Evolutionary conservation across 129 eudicot genomes (phyloP), one percentile per base, ranked within the genome.

Genomic region (Scalesia atractyloides): DNA sequence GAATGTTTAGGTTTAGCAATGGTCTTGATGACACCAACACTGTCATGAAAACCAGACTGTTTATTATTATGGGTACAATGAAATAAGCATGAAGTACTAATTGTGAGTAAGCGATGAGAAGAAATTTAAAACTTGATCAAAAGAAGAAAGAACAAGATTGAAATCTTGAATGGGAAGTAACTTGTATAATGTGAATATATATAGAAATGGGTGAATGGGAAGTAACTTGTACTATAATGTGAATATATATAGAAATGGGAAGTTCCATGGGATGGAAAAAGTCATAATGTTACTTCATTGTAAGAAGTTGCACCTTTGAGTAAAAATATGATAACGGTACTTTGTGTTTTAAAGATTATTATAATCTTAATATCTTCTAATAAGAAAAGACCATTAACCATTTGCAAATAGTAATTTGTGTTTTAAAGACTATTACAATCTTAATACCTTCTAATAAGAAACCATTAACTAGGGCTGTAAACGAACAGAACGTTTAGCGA

Each of bases 251-350:
- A 66, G 43, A 56, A 13, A 44, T 11, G 12, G 30, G 50, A 39
- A 62, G 64, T 76, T 76, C 68, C 73, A 76, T 44, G 60, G 39
- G 9, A 41, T 43, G 66, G 37, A 44, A 34, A 75, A 76, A 76
- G 80, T 76, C 80, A 66, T 56, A 67, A 37, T 66, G 68, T 67
- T 39, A 67, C 80, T 76, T 76, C 39, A 56, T 43, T 54, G 74
- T 51, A 65, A 64, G 49, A 66, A 66, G 80, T 54, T 4, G 18
- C 30, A 67, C 74, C 80, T 76, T 75, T 75, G 80, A 75, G 80
- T 75, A 57, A n/a, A n/a, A n/a, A n/a, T n/a, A n/a, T n/a, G n/a
- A n/a, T n/a, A n/a, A n/a, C n/a, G n/a, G n/a, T n/a, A n/a, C n/a
- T n/a, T n/a, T n/a, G n/a, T n/a, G n/a, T n/a, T n/a, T n/a, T n/a